A percentile compares a stretch with the other conserved stretches of the same genome.
Evolutionary conservation across 2,329 filamentous ascomycete species (phyloP).

Genomic region (Dichotomopilus funicola): DNA sequence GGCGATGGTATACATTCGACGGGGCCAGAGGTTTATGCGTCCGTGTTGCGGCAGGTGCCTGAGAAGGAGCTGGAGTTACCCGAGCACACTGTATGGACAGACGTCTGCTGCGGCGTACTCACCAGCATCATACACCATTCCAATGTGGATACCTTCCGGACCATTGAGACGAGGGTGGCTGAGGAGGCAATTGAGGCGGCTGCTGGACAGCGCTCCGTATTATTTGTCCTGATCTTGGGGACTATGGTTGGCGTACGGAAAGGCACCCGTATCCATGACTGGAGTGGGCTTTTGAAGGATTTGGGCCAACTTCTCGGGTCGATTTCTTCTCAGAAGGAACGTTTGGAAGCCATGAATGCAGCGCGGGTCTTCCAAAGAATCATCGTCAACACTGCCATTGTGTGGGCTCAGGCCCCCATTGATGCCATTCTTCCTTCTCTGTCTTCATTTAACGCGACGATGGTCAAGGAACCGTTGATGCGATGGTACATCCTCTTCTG

Average conservation of each 20-base stretch:
- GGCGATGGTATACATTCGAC: slow-evolving; percentile 55
- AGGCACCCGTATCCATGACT: slow-evolving; percentile 66
- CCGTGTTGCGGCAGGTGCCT: slow-evolving; percentile 46
- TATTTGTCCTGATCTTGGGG: slow-evolving; percentile 57
- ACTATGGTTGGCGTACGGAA: slow-evolving; percentile 72
- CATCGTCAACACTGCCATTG: slow-evolving; percentile 55
- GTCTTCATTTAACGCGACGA: slow-evolving; percentile 54
- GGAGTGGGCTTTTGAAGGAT: slow-evolving; percentile 57
- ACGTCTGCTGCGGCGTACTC: slow-evolving; percentile 68
- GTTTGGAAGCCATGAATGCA: slow-evolving; percentile 32
- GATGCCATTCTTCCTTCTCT: slow-evolving; percentile 69
- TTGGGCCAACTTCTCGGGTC: slow-evolving; percentile 47
- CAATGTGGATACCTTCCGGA: slow-evolving; percentile 63
- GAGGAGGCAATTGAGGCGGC: slow-evolving; percentile 41
- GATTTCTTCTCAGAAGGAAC: slow-evolving; percentile 36
- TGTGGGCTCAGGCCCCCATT: slow-evolving; percentile 70
- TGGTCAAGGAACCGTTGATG: slow-evolving; percentile 61
- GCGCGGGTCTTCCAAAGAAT: slow-evolving; percentile 50
- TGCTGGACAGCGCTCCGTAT: slow-evolving; percentile 36
- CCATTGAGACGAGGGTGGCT: slow-evolving; percentile 57
- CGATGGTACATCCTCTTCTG: slow-evolving; percentile 80
- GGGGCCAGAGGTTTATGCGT: slow-evolving; percentile 46
- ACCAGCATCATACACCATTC: slow-evolving; percentile 80
- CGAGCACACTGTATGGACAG: slow-evolving; percentile 46
- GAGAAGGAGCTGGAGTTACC: slow-evolving; percentile 39